Percentiles rank a stretch among this genome's conserved stretches.
Conservation (phyloP, 352 stramenopile species). For the Pythium dissotocum region DNA sequence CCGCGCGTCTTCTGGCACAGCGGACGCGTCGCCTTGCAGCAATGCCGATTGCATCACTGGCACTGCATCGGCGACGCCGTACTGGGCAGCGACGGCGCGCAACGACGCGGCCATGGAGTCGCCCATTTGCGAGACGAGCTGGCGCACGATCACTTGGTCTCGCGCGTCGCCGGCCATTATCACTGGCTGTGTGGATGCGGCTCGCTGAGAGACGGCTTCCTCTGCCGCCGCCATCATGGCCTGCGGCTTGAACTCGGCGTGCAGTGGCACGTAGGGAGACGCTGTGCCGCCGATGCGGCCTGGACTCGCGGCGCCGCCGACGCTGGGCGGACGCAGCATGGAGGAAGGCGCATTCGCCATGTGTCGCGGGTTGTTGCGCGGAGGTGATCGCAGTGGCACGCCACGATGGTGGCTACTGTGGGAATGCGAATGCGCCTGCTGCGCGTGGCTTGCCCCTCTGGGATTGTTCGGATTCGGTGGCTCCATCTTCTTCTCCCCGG, state of each 20-base stretch:
- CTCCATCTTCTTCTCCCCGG: background rate
- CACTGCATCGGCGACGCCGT: constrained; percentile 22
- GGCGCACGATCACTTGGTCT: constrained; percentile 12
- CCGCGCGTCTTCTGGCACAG: constrained; percentile 16
- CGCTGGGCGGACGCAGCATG: constrained; percentile 1
- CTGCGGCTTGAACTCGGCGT: constrained; percentile 4
- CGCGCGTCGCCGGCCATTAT: background rate
- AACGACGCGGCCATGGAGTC: constrained; percentile 23
- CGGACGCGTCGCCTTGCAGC: background rate
- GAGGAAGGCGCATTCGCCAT: constrained; percentile 21
- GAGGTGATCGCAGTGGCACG: background rate
- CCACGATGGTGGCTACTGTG: background rate
- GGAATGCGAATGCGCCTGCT: background rate
- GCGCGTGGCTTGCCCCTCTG: background rate
- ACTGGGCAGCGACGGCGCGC: constrained; percentile 25
- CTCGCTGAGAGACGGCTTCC: background rate
- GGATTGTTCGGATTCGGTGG: constrained; percentile 9
- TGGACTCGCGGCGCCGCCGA: constrained; percentile 1
- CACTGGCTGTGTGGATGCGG: background rate
- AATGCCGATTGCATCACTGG: background rate
- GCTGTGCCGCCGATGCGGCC: background rate
- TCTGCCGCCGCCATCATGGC: constrained; percentile 2
- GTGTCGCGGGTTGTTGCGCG: background rate
- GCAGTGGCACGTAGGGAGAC: background rate
- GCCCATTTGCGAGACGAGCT: constrained; percentile 24